These are phyloP conservation scores for Beauveria brongniartii DNA, from an alignment of 2,329 filamentous ascomycete species.

Conservation along the genomic window DNA sequence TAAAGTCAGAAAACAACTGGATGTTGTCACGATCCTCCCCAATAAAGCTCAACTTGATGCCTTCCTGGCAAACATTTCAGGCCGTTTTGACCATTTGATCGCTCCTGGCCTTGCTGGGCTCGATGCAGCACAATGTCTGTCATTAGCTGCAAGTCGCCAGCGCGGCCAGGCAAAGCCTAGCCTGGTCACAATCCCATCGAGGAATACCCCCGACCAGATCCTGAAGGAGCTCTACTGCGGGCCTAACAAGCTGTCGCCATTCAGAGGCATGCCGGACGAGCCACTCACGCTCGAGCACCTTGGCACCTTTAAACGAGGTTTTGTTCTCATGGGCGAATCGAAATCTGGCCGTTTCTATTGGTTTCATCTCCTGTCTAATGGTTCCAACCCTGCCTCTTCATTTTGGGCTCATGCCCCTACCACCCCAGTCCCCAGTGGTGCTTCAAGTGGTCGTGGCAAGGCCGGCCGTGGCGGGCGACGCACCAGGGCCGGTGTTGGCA, in stretches of 20 bases:
- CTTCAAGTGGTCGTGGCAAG: neutral
- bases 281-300: neutral
- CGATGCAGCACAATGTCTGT: neutral
- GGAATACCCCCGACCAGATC: neutral
- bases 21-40: neutral
- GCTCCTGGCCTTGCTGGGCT: neutral
- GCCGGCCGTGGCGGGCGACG: neutral
- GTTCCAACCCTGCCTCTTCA: neutral
- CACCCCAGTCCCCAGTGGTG: neutral
- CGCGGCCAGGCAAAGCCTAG: neutral
- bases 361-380: neutral
- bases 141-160: neutral
- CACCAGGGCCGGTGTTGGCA: neutral
- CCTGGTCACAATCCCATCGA: neutral
- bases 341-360: neutral
- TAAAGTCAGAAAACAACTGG: neutral
- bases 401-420: constrained; percentile 1
- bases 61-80: neutral
- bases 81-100: neutral
- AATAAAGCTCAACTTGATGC: neutral
- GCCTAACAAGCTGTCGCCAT: neutral
- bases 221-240: neutral
- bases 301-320: neutral
- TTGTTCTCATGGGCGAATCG: neutral
- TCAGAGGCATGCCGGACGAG: neutral